Evolutionary conservation across 2,329 filamentous ascomycete species (phyloP), one percentile per base, ranked within the genome.

Genomic region (Byssoonygena ceratinophila): DNA sequence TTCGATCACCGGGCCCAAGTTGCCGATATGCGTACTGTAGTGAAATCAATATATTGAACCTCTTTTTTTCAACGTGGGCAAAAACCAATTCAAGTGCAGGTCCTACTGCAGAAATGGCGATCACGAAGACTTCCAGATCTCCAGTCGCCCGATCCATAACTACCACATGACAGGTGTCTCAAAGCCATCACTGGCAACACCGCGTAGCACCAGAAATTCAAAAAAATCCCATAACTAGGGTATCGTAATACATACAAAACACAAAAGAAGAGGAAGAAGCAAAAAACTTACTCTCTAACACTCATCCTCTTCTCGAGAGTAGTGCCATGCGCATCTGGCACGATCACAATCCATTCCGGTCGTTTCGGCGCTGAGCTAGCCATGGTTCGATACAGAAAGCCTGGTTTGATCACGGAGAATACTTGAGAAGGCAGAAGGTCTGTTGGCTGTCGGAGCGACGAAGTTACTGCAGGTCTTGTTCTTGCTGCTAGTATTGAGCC

Each of bases 271-370:
- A 18, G 8, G 36, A 52, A 49, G 12, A 18, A 50, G 23, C 20
- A 4, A 4, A 36, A 23, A 32, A 61, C 64, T 60, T 54, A 71
- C 66, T 59, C 58, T 32, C 61, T 59, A 36, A 63, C 64, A 59
- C 80, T 77, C 23, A 85, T 68, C 51, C 84, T 74, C 74, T 83
- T 84, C 58, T 74, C 74, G 54, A 76, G 68, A 18, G 68, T 72
- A 37, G 11, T 27, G 20, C 77, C 80, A 1, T 81, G 76, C 66
- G 81, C 78, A 66, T 87, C 84, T 11, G 82, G 84, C 34, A 86
- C 64, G 54, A 87, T 74, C 60, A 83, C 81, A 34, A 88, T 76
- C 73, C 82, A 88, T 66, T 86, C 81, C 55, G 71, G 76, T 63
- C 76, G 77, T 45, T 63, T 54, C 16, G 23, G 55, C 47, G 47